These are phyloP conservation scores for Saccharum spontaneum DNA, from an alignment of 176 grass and related monocot genomes.

Conservation along the genomic window DNA sequence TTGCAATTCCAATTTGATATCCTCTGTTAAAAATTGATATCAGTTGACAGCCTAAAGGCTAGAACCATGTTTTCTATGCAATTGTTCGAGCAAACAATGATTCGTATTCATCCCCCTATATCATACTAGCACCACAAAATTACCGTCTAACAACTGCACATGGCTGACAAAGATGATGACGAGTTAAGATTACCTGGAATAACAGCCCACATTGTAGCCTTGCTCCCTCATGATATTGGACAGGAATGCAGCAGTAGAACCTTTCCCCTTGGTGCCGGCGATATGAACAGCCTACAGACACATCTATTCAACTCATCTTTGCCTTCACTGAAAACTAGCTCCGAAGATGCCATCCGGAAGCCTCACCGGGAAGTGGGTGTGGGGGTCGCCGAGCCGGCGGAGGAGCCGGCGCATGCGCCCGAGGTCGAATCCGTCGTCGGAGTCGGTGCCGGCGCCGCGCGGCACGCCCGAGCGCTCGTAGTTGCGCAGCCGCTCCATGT, in stretches of 20 bases:
- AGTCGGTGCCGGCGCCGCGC: conserved; percentile 71
- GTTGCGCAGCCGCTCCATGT: conserved; percentile 81
- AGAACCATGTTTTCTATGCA: background rate
- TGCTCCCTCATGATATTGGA: conserved; percentile 83
- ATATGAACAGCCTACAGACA: conserved; percentile 75
- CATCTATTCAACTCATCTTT: background rate
- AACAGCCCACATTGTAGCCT: conserved; percentile 86
- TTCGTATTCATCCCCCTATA: background rate
- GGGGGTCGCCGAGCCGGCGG: conserved; percentile 63
- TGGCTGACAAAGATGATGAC: background rate
- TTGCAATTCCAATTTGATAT: background rate
- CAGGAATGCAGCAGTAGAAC: conserved; percentile 73
- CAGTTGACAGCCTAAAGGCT: background rate
- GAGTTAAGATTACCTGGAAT: conserved; percentile 59
- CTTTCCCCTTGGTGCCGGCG: conserved; percentile 96
- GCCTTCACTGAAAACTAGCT: background rate
- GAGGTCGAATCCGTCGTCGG: conserved; percentile 86
- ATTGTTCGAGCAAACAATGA: background rate
- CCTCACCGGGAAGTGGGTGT: conserved; percentile 65
- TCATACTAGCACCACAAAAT: background rate
- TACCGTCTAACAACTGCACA: background rate
- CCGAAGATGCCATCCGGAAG: background rate
- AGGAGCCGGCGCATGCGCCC: conserved; percentile 80
- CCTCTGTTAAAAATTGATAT: background rate
- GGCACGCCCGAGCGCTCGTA: conserved; percentile 84